phyloP scores from a whole-genome alignment of 2,329 filamentous ascomycete genomes.

The Beauveria scarabaeidicola region DNA sequence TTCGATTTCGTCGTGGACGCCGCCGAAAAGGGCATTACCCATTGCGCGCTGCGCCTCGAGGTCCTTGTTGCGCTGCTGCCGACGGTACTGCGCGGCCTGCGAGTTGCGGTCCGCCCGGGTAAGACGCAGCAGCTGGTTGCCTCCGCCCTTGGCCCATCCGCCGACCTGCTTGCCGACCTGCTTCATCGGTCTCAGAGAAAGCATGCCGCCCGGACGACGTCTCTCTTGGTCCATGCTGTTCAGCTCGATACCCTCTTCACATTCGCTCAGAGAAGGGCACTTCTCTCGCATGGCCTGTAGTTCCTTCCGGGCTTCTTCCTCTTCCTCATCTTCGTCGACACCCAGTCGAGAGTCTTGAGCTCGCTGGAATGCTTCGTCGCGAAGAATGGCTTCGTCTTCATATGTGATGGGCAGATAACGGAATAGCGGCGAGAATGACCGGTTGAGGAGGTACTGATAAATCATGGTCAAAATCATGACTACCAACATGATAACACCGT shows the following conservation, averaged over 20 bases:
- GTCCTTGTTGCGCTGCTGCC: conserved; percentile 46
- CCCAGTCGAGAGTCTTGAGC: conserved; percentile 66
- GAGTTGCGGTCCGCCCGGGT: conserved; percentile 24
- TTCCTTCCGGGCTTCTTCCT: conserved; percentile 28
- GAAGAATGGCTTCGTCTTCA: conserved; percentile 87
- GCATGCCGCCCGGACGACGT: conserved; percentile 21
- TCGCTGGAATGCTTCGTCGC: conserved; percentile 80
- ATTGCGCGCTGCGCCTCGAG: conserved; percentile 65
- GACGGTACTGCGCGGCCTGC: conserved; percentile 39
- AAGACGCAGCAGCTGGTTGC: conserved; percentile 39
- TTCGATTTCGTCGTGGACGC: conserved; percentile 86
- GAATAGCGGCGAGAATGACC: conserved; percentile 76
- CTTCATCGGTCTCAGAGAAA: conserved; percentile 33
- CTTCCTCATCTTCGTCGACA: conserved; percentile 45
- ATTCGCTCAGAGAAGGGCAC: conserved; percentile 22
- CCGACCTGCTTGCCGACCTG: conserved; percentile 30
- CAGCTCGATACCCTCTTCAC: conserved; percentile 29
- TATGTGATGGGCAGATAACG: conserved; percentile 88
- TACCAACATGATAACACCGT: conserved; percentile 80
- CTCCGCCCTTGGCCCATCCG: conserved; percentile 33
- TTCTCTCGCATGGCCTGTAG: conserved; percentile 21
- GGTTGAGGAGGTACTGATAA: conserved; percentile 75
- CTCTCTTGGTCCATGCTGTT: conserved; percentile 25
- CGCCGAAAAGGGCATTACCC: conserved; percentile 74
- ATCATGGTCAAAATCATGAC: conserved; percentile 59